Conservation (phyloP, 129 eudicot species). For the Helichrysum umbraculigerum region DNA sequence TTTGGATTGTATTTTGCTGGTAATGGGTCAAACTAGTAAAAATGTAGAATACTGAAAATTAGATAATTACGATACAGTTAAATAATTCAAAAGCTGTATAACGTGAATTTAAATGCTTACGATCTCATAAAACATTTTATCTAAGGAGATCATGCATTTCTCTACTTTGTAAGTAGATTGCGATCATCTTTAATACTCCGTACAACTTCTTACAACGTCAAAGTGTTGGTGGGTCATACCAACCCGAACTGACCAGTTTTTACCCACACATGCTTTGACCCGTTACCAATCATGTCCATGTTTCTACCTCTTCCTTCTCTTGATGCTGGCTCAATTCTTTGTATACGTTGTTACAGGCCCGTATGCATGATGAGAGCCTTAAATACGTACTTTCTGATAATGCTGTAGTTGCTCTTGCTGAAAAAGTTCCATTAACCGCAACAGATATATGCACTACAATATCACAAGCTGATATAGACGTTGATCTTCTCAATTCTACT, state of each 20-base stretch:
- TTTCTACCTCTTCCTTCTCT: not conserved
- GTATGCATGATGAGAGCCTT: constrained; percentile 96
- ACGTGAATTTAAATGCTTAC: not conserved
- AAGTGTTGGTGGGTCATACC: too few species aligned
- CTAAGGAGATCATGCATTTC: not conserved
- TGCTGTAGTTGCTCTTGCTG: constrained; percentile 71
- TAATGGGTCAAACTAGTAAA: not conserved
- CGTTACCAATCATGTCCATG: not conserved
- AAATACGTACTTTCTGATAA: constrained; percentile 83
- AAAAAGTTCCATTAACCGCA: constrained; percentile 48
- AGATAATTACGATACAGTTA: not conserved
- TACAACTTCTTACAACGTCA: too few species aligned
- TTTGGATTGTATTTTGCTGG: not conserved
- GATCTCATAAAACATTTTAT: not conserved
- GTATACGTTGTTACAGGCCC: constrained; percentile 63
- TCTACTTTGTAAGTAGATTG: too few species aligned
- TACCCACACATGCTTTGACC: constrained; percentile 1
- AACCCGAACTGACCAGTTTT: too few species aligned
- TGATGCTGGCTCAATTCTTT: not conserved
- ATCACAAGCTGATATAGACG: constrained; percentile 55
- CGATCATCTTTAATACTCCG: too few species aligned
- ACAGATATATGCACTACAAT: constrained; percentile 51
- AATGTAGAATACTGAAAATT: not conserved
- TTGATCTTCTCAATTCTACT: constrained; percentile 37
- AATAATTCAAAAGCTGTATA: not conserved